Evolutionary conservation across 805 yeast species (phyloP).

Genomic region (Saturnispora gosingensis): DNA sequence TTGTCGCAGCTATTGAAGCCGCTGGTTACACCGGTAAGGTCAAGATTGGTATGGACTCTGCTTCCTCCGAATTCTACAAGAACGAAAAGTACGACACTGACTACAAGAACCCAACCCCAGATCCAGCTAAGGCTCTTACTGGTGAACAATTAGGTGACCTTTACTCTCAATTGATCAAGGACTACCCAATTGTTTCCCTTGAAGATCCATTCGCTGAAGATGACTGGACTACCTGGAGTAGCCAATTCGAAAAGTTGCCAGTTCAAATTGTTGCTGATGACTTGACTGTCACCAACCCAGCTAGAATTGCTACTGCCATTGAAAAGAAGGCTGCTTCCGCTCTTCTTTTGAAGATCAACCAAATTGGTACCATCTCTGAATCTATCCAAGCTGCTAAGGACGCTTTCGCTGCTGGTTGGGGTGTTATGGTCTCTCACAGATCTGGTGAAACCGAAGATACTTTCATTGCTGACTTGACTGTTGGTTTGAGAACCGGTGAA

Average conservation of each 20-base stretch:
- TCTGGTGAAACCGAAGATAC: slow-evolving; percentile 99
- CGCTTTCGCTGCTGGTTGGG: slow-evolving; percentile 96
- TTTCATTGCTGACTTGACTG: slow-evolving; percentile 94
- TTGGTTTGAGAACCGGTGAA: slow-evolving; percentile 98
- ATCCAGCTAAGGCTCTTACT: slow-evolving; percentile 81
- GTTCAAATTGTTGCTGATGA: slow-evolving; percentile 96
- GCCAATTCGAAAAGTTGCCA: slow-evolving; percentile 67
- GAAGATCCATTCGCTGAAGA: slow-evolving; percentile 99
- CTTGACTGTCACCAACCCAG: slow-evolving; percentile 97
- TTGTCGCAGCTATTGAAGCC: slow-evolving; percentile 75
- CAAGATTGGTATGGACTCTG: slow-evolving; percentile 90
- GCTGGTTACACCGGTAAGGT: slow-evolving; percentile 96
- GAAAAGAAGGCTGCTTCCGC: slow-evolving; percentile 94
- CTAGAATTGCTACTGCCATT: slow-evolving; percentile 89
- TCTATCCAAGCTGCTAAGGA: slow-evolving; percentile 95
- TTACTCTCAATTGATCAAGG: slow-evolving; percentile 70
- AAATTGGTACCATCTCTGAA: slow-evolving; percentile 94
- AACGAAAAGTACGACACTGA: slow-evolving; percentile 97
- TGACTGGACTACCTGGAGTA: slow-evolving; percentile 98
- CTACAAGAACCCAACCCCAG: slow-evolving; percentile 95
- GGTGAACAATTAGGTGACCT: slow-evolving; percentile 80
- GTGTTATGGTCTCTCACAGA: slow-evolving; percentile 99
- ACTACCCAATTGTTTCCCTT: slow-evolving; percentile 95
- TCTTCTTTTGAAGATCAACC: slow-evolving; percentile 95
- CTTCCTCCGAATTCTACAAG: slow-evolving; percentile 95